These are phyloP conservation scores for Pilobolus umbonatus DNA, from an alignment of 192 early-diverging fungal species.

Conservation along the genomic window DNA sequence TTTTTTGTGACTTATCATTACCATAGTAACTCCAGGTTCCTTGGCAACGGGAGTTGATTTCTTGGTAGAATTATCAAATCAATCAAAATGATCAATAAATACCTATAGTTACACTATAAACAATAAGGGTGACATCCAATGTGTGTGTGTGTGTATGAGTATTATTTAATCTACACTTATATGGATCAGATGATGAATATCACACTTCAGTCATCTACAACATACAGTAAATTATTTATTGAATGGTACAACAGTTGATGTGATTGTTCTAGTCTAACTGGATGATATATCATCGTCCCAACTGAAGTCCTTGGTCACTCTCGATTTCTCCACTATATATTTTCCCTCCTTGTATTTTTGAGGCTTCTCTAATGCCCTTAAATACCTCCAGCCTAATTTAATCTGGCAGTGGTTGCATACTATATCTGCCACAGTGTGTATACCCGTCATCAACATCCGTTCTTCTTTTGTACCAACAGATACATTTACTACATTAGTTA, in stretches of 20 bases:
- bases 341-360: conserved; percentile 61
- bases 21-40: background rate
- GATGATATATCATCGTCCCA: background rate
- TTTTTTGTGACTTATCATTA: background rate
- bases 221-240: too few relatives aligned
- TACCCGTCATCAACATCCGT: conserved; percentile 49
- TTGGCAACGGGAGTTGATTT: conserved; percentile 5
- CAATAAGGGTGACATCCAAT: too few relatives aligned
- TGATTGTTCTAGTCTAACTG: too few relatives aligned
- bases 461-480: conserved; percentile 52
- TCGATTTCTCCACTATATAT: conserved; percentile 52
- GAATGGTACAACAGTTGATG: too few relatives aligned
- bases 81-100: conserved; percentile 8
- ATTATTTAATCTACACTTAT: too few relatives aligned
- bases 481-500: conserved; percentile 49
- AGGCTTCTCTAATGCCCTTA: conserved; percentile 49
- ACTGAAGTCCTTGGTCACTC: conserved; percentile 37
- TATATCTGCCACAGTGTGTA: conserved; percentile 56
- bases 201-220: too few relatives aligned
- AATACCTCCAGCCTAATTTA: conserved; percentile 58
- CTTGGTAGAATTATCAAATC: background rate
- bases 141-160: too few relatives aligned
- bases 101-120: too few relatives aligned
- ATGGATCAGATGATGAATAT: too few relatives aligned
- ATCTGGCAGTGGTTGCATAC: conserved; percentile 44